phyloP scores from a whole-genome alignment of 2,329 filamentous ascomycete species.

The Aspergillus sp. region DNA sequence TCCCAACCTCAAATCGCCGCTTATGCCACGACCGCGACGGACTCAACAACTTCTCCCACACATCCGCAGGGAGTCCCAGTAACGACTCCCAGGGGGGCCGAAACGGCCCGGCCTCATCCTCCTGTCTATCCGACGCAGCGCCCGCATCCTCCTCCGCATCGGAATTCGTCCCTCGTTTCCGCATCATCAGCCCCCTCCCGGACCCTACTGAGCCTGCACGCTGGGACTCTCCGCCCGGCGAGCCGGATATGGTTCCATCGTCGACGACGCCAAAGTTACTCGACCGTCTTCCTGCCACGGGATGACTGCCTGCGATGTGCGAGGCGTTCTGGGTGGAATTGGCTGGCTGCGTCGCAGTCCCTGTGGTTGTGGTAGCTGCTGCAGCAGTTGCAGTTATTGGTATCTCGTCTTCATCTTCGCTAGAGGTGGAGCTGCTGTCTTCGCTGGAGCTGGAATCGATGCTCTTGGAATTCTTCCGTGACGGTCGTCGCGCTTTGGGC shows the following conservation, averaged over 20 bases:
- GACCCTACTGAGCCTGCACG: conserved; percentile 39
- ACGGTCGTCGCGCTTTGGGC: conserved; percentile 36
- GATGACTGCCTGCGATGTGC: conserved; percentile 24
- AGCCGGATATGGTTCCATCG: conserved; percentile 29
- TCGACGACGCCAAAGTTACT: conserved; percentile 40
- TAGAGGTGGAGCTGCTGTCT: conserved; percentile 40
- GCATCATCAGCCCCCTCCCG: conserved; percentile 27
- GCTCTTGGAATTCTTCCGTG: conserved; percentile 35
- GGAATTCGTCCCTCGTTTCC: conserved; percentile 33
- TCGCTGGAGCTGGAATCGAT: conserved; percentile 44
- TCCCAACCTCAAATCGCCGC: conserved; percentile 74
- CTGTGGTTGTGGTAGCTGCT: too few relatives aligned
- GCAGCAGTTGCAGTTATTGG: too few relatives aligned
- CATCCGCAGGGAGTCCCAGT: conserved; percentile 71
- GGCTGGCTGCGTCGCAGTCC: conserved; percentile 13
- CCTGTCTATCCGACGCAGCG: conserved; percentile 31
- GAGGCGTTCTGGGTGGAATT: conserved; percentile 14
- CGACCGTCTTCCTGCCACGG: conserved; percentile 29
- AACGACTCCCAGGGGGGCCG: conserved; percentile 59
- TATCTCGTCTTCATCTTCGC: conserved; percentile 43
- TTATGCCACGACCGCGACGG: conserved; percentile 77
- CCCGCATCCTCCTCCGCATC: conserved; percentile 38
- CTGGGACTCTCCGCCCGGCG: conserved; percentile 32
- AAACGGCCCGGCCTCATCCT: conserved; percentile 25
- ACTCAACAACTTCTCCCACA: conserved; percentile 77